Percentiles rank a stretch among this genome's conserved stretches.
Evolutionary conservation across 371 early-diverging fungal species (phyloP).

Genomic region (Lichtheimia corymbifera): DNA sequence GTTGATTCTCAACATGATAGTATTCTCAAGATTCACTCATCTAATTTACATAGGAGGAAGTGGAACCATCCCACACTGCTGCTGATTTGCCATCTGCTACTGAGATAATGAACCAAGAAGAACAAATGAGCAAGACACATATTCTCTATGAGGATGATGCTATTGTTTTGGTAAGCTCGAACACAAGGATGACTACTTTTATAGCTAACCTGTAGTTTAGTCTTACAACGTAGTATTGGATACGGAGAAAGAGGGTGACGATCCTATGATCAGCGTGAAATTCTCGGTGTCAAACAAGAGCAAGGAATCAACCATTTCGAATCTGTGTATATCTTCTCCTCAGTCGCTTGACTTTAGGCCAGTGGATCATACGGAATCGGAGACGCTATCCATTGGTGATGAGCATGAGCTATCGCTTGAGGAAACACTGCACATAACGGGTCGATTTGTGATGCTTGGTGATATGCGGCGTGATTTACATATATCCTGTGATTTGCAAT

Average conservation of each 20-base stretch:
- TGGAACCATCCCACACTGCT: no score
- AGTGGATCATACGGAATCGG: constrained; percentile 14
- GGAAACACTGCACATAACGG: constrained; percentile 31
- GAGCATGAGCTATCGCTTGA: constrained; percentile 35
- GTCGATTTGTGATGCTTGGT: constrained; percentile 33
- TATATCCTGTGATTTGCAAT: constrained; percentile 38
- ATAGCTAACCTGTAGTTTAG: no score
- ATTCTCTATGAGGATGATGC: constrained; percentile 13
- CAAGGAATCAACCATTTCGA: constrained; percentile 27
- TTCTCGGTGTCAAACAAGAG: constrained; percentile 8
- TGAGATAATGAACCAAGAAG: no score
- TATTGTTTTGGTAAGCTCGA: constrained; percentile 11
- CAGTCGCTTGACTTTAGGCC: constrained; percentile 40
- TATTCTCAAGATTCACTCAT: no score
- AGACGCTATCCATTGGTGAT: constrained; percentile 33
- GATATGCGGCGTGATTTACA: constrained; percentile 33
- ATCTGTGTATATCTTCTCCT: constrained; percentile 29
- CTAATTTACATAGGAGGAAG: no score
- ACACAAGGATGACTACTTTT: no score
- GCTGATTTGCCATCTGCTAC: no score
- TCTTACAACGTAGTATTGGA: no score
- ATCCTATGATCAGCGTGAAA: constrained; percentile 8
- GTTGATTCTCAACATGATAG: constrained; percentile 3
- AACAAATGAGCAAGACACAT: no score
- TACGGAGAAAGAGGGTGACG: constrained; percentile 3